A percentile compares a stretch with the other conserved stretches of the same genome.
Evolutionary conservation across 139 green algal species (phyloP).

Genomic region (Diplosphaera chodatii): DNA sequence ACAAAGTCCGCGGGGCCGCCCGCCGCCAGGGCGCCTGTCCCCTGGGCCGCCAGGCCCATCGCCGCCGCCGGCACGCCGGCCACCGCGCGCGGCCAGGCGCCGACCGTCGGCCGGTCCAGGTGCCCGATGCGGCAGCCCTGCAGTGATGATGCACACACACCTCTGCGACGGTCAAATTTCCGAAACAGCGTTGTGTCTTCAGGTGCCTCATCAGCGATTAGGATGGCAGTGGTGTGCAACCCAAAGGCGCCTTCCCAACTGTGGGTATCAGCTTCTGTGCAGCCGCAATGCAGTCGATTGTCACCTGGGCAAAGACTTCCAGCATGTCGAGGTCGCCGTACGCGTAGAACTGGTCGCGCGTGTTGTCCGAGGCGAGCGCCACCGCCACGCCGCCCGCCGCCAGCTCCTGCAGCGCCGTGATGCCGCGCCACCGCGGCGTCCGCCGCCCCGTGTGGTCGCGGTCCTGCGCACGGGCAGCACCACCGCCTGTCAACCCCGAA

Average conservation of each 20-base stretch:
- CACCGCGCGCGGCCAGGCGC: slow-evolving; percentile 39
- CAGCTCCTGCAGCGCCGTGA: slow-evolving; percentile 59
- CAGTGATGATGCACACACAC: neutral
- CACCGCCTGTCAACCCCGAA: no score
- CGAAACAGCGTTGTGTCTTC: no score
- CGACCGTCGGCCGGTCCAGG: slow-evolving; percentile 49
- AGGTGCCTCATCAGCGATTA: no score
- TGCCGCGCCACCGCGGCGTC: slow-evolving; percentile 57
- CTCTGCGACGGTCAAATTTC: no score
- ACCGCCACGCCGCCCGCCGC: slow-evolving; percentile 37
- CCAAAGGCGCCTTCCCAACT: no score
- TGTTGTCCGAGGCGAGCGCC: slow-evolving; percentile 64
- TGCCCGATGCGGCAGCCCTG: slow-evolving; percentile 56
- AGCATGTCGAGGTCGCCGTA: slow-evolving; percentile 76
- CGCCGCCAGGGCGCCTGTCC: slow-evolving; percentile 23
- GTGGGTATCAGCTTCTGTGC: no score
- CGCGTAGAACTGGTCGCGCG: slow-evolving; percentile 67
- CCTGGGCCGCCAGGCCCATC: slow-evolving; percentile 37
- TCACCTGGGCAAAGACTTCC: slow-evolving; percentile 60
- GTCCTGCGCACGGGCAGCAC: no score
- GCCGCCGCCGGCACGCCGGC: slow-evolving; percentile 43
- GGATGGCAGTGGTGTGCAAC: no score
- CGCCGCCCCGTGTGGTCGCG: slow-evolving; percentile 17
- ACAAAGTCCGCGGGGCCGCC: slow-evolving; percentile 56
- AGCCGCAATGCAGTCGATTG: no score